Evolutionary conservation across 2,329 filamentous ascomycete species (phyloP).

Genomic region (Davidsoniella australis): DNA sequence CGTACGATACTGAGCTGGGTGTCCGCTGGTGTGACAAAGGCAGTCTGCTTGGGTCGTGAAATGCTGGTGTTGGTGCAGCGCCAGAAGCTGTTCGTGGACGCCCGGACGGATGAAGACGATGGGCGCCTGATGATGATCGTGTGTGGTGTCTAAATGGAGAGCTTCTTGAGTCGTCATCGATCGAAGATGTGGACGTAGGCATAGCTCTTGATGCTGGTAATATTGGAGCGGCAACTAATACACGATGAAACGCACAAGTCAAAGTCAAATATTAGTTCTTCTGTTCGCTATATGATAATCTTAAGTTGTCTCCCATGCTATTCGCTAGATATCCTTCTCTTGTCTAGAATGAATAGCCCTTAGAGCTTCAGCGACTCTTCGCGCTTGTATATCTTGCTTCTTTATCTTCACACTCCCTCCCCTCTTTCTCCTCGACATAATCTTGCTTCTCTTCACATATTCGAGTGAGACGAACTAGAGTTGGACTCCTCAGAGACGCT

Average conservation of each 20-base stretch:
- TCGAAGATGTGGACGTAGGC: conserved; percentile 1
- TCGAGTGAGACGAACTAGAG: conserved; percentile 1
- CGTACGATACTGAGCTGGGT: background rate
- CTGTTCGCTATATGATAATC: too few relatives aligned
- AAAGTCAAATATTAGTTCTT: too few relatives aligned
- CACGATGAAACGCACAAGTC: too few relatives aligned
- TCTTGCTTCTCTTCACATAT: background rate
- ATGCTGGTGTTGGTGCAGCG: background rate
- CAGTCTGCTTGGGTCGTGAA: background rate
- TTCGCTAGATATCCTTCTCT: too few relatives aligned
- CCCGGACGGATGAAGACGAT: conserved; percentile 4
- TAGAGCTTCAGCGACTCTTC: background rate
- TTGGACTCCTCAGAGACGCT: background rate
- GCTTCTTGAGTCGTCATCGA: background rate
- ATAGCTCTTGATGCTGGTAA: too few relatives aligned
- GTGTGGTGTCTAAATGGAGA: background rate
- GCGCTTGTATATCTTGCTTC: background rate
- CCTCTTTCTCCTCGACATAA: background rate
- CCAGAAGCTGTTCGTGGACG: conserved; percentile 1
- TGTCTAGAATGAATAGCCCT: too few relatives aligned
- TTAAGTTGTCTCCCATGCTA: too few relatives aligned
- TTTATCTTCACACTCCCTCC: background rate
- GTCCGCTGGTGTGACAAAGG: background rate
- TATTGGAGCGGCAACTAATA: too few relatives aligned
- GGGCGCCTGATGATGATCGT: conserved; percentile 3